Evolutionary conservation across 2,329 filamentous ascomycete genomes (phyloP), one percentile per base, ranked within the genome.

Genomic region (Bipolaris zeicola): DNA sequence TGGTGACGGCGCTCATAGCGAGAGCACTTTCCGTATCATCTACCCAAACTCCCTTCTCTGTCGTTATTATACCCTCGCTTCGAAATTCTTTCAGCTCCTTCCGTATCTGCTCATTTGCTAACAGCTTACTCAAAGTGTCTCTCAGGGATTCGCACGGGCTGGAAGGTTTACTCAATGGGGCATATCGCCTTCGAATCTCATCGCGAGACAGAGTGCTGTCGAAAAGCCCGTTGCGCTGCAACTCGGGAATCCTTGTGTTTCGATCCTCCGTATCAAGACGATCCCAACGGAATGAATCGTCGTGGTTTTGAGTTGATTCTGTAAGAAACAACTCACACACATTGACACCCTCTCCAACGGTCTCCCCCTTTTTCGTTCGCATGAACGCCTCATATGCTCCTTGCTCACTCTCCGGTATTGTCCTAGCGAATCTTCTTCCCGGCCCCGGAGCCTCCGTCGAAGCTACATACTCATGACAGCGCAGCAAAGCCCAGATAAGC

Each of bases 1-100:
- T 16, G 5, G 50, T 52, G 7, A 67, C 62, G 3, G 62, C 44
- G 11, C 43, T 41, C 10, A 67, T 57, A 6, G 44, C 20, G n/a
- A 55, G 28, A 1, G 38, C 28, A 5, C 44, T 42, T 16, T 61
- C 52, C 2, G 41, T 31, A 1, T 57, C 54, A 1, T 7, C 14
- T 11, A 62, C 31, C 49, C 50, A 57, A 5, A 18, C 5, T 37
- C 26, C 37, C 13, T 11, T 24, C 6, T 22, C 6, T 33, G 20
- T 20, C 28, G 10, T 4, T 31, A 16, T 43, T 2, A 14, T 11
- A n/a, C 11, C 33, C 26, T 39, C 16, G 2, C 5, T 16, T 4
- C 46, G 26, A n/a, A 45, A 38, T 11, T 33, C 6, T 26, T 41
- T 2, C 11, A 47, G 18, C 14, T 37, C 42, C n/a, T 18, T 2